Conservation (phyloP, 805 yeast genomes). For the Brettanomyces nanus region DNA sequence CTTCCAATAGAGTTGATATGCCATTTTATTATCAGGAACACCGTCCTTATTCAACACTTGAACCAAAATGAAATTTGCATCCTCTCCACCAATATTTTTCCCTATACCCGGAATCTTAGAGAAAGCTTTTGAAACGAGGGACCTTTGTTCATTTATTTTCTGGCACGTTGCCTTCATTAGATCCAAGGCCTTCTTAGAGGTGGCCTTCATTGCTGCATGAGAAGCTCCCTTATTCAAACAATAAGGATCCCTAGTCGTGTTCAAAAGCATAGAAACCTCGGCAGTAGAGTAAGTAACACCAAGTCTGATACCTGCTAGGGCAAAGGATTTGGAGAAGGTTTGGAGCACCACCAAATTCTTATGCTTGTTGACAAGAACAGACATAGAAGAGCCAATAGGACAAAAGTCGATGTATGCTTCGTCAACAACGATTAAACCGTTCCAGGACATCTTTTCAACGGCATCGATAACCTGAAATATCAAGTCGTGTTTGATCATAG, state of each 20-base stretch:
- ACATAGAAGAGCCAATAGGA: slow-evolving; percentile 56
- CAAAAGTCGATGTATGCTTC: slow-evolving; percentile 94
- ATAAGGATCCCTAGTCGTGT: slow-evolving; percentile 93
- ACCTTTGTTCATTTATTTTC: slow-evolving; percentile 48
- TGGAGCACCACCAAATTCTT: slow-evolving; percentile 85
- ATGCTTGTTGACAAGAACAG: slow-evolving; percentile 72
- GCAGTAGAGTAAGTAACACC: slow-evolving; percentile 69
- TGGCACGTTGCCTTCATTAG: slow-evolving; percentile 52
- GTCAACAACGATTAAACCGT: slow-evolving; percentile 78
- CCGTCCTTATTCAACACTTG: slow-evolving; percentile 60
- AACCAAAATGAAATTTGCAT: slow-evolving; percentile 77
- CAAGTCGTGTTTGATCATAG: slow-evolving; percentile 40
- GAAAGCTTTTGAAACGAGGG: slow-evolving; percentile 42
- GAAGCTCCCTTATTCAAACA: slow-evolving; percentile 81
- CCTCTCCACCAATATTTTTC: slow-evolving; percentile 69
- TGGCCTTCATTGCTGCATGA: slow-evolving; percentile 66
- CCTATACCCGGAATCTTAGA: slow-evolving; percentile 57
- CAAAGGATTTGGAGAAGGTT: slow-evolving; percentile 90
- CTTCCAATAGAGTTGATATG: slow-evolving; percentile 53
- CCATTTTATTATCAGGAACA: slow-evolving; percentile 58
- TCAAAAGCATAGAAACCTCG: slow-evolving; percentile 58
- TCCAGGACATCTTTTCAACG: slow-evolving; percentile 40
- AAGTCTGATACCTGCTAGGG: slow-evolving; percentile 87
- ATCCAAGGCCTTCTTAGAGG: slow-evolving; percentile 46
- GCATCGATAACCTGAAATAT: slow-evolving; percentile 38